A percentile compares a stretch with the other conserved stretches of the same genome.
Conservation (phyloP, 345 rosid species). For the Syzygium aromaticum region DNA sequence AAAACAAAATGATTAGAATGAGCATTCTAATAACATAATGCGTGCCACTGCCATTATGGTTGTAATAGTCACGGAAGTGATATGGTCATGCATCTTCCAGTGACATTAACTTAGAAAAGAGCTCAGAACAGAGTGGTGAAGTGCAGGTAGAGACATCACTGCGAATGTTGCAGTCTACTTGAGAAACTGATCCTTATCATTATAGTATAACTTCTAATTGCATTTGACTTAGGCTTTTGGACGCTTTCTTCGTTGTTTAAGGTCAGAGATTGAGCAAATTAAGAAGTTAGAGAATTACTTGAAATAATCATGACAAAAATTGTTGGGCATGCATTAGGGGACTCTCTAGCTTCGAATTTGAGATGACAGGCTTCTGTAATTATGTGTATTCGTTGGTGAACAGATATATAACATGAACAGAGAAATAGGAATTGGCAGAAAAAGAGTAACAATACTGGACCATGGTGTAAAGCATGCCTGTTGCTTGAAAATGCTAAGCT, state of each 20-base stretch:
- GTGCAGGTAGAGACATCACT: not conserved
- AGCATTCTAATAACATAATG: not conserved
- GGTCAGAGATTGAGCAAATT: not conserved
- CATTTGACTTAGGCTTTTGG: not conserved
- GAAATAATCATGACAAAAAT: not conserved
- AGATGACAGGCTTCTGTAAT: not conserved
- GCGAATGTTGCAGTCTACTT: not conserved
- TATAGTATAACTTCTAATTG: not conserved
- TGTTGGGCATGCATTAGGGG: not conserved
- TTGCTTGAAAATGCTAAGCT: constrained; percentile 81
- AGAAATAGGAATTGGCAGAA: not conserved
- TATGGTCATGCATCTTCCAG: not conserved
- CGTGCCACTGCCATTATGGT: not conserved
- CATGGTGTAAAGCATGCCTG: constrained; percentile 48
- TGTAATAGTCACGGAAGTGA: not conserved
- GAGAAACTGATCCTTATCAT: not conserved
- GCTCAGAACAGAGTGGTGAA: not conserved
- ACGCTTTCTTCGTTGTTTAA: not conserved
- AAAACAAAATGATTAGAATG: not conserved
- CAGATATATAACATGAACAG: not conserved
- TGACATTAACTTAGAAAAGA: not conserved
- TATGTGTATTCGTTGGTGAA: not conserved
- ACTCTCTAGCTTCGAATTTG: not conserved
- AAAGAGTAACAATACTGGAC: not conserved
- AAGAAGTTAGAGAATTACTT: not conserved